A percentile compares a stretch with the other conserved stretches of the same genome.
Evolutionary conservation across 1,284 basidiomycete genomes (phyloP).

Genomic region (Ceratobasidium theobromae): DNA sequence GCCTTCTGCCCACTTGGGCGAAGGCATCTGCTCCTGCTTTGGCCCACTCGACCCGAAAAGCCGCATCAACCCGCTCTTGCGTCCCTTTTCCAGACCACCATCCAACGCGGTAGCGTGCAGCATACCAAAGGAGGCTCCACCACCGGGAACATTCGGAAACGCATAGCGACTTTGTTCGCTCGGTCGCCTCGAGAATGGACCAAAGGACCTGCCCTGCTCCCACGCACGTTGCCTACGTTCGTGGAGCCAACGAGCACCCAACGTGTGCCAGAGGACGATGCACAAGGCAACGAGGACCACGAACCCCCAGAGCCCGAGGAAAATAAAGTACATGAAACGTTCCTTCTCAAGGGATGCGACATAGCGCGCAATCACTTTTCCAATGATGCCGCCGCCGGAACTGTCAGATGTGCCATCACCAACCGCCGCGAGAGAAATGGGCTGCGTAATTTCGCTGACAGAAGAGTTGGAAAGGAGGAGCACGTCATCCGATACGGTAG

Average conservation of each 20-base stretch:
- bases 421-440: conserved; percentile 78
- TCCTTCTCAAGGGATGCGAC: conserved; percentile 73
- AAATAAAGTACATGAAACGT: conserved; percentile 76
- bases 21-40: not conserved
- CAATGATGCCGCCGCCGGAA: conserved; percentile 62
- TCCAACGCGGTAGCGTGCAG: not conserved
- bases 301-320: conserved; percentile 76
- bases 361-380: conserved; percentile 72
- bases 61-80: not conserved
- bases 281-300: conserved; percentile 71
- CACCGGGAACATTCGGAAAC: conserved; percentile 13
- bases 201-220: conserved; percentile 48
- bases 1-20: conserved; percentile 17
- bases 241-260: conserved; percentile 53
- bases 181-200: conserved; percentile 14
- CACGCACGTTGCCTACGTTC: conserved; percentile 53
- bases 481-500: conserved; percentile 67
- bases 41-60: conserved; percentile 2
- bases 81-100: not conserved
- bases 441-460: conserved; percentile 73
- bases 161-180: conserved; percentile 18
- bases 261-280: conserved; percentile 68
- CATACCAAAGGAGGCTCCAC: conserved; percentile 2
- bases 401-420: conserved; percentile 56
- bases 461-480: conserved; percentile 71